Evolutionary conservation across 345 rosid genomes (phyloP), one percentile per base, ranked within the genome.

Genomic region (Dovyalis caffra): DNA sequence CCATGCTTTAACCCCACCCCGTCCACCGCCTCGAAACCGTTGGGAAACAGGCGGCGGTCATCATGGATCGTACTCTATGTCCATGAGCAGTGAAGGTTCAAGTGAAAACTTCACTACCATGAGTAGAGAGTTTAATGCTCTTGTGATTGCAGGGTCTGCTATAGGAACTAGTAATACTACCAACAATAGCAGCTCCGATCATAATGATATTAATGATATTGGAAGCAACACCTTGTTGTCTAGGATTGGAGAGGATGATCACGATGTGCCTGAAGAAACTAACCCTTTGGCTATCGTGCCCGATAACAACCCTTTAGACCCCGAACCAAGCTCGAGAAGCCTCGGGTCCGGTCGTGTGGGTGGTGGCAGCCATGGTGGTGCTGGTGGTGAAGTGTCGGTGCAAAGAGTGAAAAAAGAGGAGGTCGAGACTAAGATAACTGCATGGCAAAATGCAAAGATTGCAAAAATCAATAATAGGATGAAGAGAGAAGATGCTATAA

Each of bases 261-360:
- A 28, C 31, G 77, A 85, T 3, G 75, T 77, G 21, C 86, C 78
- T 4, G 89, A 87, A 76, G 99, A 92, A 57, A 78, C 86, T 1
- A 95, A 95, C 80, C 97, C 92, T 51, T 78, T 93, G 79, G 99
- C 99, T 77, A 91, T 92, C 32, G 97, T 95, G 28, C 94, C 92
- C 14, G 91, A 90, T 60, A 83, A 71, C 56, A 37, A 78, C 69
- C 87, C 85, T 9, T 51, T 80, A 40, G 83, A 84, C 25, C 83
- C 72, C 51, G 49, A 38, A 8, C 64, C 64, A 2, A 79, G 74
- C 29, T 74, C 82, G 29, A 77, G 79, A 32, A 71, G 71, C 68
- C 66, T 56, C 7, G 80, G 77, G 28, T 72, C 35, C 57, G 72
- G 62, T 8, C 84, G 64, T 45, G 61, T 21, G 56, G 73, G n/a